Evolutionary conservation across 495 filamentous ascomycete genomes (phyloP).

Genomic region (Hyaloscypha finlandica): DNA sequence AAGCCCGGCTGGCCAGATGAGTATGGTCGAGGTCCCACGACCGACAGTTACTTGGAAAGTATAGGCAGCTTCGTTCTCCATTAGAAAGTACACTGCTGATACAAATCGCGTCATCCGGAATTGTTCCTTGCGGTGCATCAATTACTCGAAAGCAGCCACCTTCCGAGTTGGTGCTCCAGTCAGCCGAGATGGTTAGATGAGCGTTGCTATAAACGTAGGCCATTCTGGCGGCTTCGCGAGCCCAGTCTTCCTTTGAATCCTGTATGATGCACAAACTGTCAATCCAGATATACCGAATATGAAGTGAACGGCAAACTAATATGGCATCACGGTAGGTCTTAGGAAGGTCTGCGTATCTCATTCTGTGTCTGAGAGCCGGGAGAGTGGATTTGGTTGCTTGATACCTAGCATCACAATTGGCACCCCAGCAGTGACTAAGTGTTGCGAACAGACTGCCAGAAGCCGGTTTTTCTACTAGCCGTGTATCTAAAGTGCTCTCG

Average conservation of each 20-base stretch:
- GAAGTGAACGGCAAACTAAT: background rate
- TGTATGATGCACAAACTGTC: slow-evolving; percentile 1
- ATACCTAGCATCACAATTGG: background rate
- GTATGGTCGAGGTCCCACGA: background rate
- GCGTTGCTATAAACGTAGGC: background rate
- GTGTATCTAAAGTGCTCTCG: background rate
- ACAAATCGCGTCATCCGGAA: background rate
- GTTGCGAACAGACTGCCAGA: background rate
- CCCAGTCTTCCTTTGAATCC: background rate
- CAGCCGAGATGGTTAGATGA: background rate
- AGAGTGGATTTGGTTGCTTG: slow-evolving; percentile 4
- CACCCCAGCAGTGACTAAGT: slow-evolving; percentile 6
- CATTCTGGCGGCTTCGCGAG: background rate
- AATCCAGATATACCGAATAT: background rate
- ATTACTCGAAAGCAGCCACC: background rate
- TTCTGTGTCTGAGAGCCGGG: background rate
- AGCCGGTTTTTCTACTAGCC: background rate
- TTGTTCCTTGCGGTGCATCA: background rate
- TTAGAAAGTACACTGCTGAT: background rate
- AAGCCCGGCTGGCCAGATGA: slow-evolving; percentile 3
- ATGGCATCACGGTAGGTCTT: background rate
- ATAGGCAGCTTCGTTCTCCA: background rate
- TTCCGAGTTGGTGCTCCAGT: slow-evolving; percentile 1
- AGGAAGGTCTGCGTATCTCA: background rate
- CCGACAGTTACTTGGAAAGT: background rate